Conservation (phyloP, 1,284 basidiomycete species). For the Paramarasmius palmivorus region DNA sequence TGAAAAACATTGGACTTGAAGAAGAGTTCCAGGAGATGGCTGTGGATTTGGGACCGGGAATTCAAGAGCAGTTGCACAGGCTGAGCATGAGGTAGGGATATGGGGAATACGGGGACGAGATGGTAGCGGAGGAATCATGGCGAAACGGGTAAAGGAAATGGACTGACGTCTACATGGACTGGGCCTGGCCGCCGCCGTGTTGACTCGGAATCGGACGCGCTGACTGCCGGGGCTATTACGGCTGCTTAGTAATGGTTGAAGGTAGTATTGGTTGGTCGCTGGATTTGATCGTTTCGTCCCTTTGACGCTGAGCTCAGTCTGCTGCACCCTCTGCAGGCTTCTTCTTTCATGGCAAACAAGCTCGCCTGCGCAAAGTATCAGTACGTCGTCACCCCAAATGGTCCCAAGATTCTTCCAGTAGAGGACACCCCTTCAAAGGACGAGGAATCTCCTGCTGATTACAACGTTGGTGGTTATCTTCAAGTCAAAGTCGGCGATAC, state of each 20-base stretch:
- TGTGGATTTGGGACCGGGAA: slow-evolving; percentile 71
- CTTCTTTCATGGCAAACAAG: slow-evolving; percentile 61
- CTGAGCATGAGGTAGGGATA: slow-evolving; percentile 60
- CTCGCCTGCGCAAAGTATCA: slow-evolving; percentile 69
- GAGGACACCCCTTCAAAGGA: slow-evolving; percentile 64
- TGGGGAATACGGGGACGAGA: slow-evolving; percentile 68
- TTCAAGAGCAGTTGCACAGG: slow-evolving; percentile 68
- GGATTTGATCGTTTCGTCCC: background rate
- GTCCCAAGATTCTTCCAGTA: slow-evolving; percentile 70
- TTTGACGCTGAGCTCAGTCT: slow-evolving; percentile 4
- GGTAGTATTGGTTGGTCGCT: no score
- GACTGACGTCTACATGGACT: no score
- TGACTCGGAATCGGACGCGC: no score
- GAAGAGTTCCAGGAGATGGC: slow-evolving; percentile 62
- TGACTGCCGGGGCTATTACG: no score
- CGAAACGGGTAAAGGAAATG: background rate
- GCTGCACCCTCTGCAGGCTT: slow-evolving; percentile 21
- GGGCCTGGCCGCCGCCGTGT: no score
- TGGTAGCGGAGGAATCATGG: slow-evolving; percentile 32
- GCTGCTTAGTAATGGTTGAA: no score
- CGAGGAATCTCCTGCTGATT: slow-evolving; percentile 78
- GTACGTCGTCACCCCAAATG: slow-evolving; percentile 66
- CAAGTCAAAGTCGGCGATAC: slow-evolving; percentile 73
- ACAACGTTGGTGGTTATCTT: slow-evolving; percentile 82
- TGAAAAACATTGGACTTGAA: slow-evolving; percentile 71